Percentiles rank a stretch among this genome's conserved stretches.
Evolutionary conservation across 2,329 filamentous ascomycete genomes (phyloP).

Genomic region (Dactylellina leptospora): DNA sequence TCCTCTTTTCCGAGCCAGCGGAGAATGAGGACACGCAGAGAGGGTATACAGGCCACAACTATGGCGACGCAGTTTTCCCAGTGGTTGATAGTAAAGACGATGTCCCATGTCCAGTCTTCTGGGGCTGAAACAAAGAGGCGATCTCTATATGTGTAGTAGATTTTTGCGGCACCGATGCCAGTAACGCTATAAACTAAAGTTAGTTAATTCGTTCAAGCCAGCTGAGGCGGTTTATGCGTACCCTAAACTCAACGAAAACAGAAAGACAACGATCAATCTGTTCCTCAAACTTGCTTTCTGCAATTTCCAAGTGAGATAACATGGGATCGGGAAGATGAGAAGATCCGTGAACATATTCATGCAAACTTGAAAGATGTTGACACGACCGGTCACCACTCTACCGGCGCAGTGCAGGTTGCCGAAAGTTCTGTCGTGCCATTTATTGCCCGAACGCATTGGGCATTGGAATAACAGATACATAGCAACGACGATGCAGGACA

Average conservation of each 20-base stretch:
- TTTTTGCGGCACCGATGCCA: conserved; percentile 60
- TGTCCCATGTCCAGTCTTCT: conserved; percentile 61
- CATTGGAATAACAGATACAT: conserved; percentile 61
- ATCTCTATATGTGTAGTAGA: conserved; percentile 61
- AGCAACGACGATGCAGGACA: conserved; percentile 60
- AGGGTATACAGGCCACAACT: conserved; percentile 61
- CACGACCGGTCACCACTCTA: conserved; percentile 59
- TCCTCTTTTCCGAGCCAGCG: conserved; percentile 59
- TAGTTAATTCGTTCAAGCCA: no score
- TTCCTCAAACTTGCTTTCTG: conserved; percentile 61
- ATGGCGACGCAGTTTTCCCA: conserved; percentile 62
- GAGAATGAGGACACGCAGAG: conserved; percentile 61
- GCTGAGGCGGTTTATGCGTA: conserved; percentile 56
- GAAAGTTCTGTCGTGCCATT: conserved; percentile 60
- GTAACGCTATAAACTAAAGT: conserved; percentile 58
- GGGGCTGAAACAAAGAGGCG: conserved; percentile 59
- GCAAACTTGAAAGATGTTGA: conserved; percentile 61
- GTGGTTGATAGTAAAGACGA: conserved; percentile 61
- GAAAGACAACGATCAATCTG: conserved; percentile 60
- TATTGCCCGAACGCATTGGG: conserved; percentile 60
- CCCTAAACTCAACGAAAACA: conserved; percentile 61
- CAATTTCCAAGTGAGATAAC: conserved; percentile 61
- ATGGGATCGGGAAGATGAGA: conserved; percentile 61
- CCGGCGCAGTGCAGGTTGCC: conserved; percentile 60
- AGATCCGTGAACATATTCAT: conserved; percentile 61